These are phyloP conservation scores for Metschnikowia sp. DNA, from an alignment of 805 yeast species.

Conservation along the genomic window DNA sequence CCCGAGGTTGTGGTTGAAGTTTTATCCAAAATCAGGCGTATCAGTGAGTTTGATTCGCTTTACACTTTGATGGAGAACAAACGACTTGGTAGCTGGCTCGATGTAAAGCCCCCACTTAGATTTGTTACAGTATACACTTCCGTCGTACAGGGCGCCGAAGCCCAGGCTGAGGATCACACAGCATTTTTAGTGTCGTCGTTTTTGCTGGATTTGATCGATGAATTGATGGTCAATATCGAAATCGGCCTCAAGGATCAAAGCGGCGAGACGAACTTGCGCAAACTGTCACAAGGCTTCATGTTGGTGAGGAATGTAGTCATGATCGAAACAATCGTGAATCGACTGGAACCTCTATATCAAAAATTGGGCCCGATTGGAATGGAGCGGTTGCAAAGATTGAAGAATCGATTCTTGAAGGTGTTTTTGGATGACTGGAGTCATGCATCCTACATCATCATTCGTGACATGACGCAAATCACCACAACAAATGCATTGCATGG, in stretches of 20 bases:
- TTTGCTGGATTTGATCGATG: constrained; percentile 76
- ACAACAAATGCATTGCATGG: constrained; percentile 46
- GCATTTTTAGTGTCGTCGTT: constrained; percentile 57
- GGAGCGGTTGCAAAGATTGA: constrained; percentile 62
- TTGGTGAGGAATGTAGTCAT: constrained; percentile 67
- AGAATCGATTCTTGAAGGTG: constrained; percentile 67
- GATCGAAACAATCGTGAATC: constrained; percentile 68
- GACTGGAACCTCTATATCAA: constrained; percentile 49
- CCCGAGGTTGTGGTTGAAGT: constrained; percentile 71
- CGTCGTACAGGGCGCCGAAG: constrained; percentile 39
- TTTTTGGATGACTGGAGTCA: constrained; percentile 79
- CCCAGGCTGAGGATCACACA: constrained; percentile 10
- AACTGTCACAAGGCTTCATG: constrained; percentile 62
- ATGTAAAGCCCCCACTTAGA: constrained; percentile 52
- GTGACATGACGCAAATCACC: constrained; percentile 70
- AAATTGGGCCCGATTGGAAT: constrained; percentile 58
- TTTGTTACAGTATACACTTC: constrained; percentile 46
- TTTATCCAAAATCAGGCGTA: constrained; percentile 61
- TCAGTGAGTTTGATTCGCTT: constrained; percentile 61
- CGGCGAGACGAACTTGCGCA: constrained; percentile 24
- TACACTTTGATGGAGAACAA: constrained; percentile 46
- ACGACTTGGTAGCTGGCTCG: constrained; percentile 67
- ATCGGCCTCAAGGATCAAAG: constrained; percentile 46
- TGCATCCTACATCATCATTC: constrained; percentile 67
- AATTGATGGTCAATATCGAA: constrained; percentile 63